A percentile compares a stretch with the other conserved stretches of the same genome.
These are phyloP conservation scores for Dendrocalamus latiflorus DNA, from an alignment of 202 grass and related monocot species.

Conservation along the genomic window DNA sequence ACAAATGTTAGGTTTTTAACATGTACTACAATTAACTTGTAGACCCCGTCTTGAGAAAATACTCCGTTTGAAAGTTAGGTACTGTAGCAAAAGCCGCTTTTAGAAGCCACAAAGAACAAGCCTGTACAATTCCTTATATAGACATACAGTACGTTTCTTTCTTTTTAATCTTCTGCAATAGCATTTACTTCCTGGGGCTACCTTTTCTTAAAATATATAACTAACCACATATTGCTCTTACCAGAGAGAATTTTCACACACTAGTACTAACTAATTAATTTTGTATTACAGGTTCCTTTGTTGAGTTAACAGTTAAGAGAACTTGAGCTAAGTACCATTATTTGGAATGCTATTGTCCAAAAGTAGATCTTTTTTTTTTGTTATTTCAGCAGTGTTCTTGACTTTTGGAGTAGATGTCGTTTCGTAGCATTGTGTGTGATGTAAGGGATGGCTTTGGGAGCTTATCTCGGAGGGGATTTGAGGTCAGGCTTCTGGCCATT, in stretches of 20 bases:
- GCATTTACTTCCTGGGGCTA: background rate
- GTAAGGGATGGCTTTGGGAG: constrained; percentile 80
- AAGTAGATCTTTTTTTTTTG: background rate
- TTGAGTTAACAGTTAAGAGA: background rate
- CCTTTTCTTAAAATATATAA: background rate
- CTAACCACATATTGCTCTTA: background rate
- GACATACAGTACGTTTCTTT: background rate
- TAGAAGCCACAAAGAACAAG: too few relatives aligned
- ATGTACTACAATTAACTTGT: too few relatives aligned
- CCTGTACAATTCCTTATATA: background rate
- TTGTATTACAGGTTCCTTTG: constrained; percentile 14
- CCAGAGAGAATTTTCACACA: background rate
- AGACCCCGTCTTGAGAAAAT: too few relatives aligned
- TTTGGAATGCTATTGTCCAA: constrained; percentile 1
- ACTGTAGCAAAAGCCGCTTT: too few relatives aligned
- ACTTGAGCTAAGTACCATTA: background rate
- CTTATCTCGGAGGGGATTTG: constrained; percentile 73
- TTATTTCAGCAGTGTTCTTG: background rate
- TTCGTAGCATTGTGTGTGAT: constrained; percentile 77
- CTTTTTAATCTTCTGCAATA: background rate
- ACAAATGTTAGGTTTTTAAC: too few relatives aligned
- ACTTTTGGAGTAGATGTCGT: constrained; percentile 54
- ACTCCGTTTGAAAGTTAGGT: too few relatives aligned
- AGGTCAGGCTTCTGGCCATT: constrained; percentile 52
- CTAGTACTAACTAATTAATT: constrained; percentile 4